phyloP scores from a whole-genome alignment of 2,329 filamentous ascomycete genomes.

The Botrytis tulipae region DNA sequence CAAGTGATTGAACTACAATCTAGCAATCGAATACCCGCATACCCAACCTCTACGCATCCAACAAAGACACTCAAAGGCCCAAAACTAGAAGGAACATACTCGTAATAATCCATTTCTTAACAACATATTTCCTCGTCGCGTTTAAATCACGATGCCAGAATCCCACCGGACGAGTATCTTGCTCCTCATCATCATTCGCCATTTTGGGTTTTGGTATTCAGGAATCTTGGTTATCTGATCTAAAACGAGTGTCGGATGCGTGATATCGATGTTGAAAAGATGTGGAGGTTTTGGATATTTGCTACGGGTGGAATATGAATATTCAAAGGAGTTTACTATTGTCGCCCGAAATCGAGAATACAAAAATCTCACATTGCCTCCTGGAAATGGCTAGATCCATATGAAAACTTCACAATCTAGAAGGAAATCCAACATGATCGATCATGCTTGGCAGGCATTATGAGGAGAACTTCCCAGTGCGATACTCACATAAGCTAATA shows the following conservation, averaged over 20 bases:
- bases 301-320: rapidly evolving
- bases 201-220: neutral
- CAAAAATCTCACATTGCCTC: neutral
- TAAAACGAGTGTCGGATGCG: neutral
- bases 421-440: neutral
- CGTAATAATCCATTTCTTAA: conserved; percentile 30
- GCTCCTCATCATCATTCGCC: conserved; percentile 14
- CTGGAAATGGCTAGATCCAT: neutral
- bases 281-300: neutral
- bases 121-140: conserved; percentile 22
- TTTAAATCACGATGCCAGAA: conserved; percentile 31
- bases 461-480: neutral
- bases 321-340: neutral
- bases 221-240: neutral
- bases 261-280: neutral
- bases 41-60: neutral
- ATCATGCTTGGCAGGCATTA: neutral
- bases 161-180: conserved; percentile 22
- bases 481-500: neutral
- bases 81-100: conserved; percentile 42
- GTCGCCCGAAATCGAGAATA: neutral
- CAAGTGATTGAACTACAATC: neutral
- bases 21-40: neutral
- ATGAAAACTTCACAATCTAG: neutral
- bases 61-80: too few relatives aligned